Evolutionary conservation across 306 rosid genomes (phyloP).

Genomic region (Vachellia pachyceras): DNA sequence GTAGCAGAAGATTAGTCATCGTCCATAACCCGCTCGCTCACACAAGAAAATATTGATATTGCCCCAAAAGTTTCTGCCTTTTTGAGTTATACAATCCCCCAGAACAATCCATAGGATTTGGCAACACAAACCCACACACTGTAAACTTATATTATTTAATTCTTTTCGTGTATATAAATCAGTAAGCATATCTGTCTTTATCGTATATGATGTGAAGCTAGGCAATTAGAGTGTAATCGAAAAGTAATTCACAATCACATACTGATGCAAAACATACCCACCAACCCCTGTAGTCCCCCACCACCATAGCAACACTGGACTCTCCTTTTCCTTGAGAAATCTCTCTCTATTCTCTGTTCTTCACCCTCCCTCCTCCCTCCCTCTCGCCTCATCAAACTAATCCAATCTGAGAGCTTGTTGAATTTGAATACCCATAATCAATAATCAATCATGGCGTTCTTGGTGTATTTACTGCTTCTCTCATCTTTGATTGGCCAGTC

Average conservation of each 20-base stretch:
- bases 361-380: background rate
- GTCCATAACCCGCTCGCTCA: no score
- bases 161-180: background rate
- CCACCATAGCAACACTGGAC: slow-evolving; percentile 35
- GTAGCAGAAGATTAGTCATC: no score
- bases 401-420: slow-evolving; percentile 20
- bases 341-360: background rate
- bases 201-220: slow-evolving; percentile 9
- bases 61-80: slow-evolving; percentile 27
- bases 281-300: slow-evolving; percentile 45
- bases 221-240: slow-evolving; percentile 18
- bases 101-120: slow-evolving; percentile 18
- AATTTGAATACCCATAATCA: slow-evolving; percentile 36
- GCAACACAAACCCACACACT: background rate
- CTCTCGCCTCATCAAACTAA: background rate
- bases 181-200: background rate
- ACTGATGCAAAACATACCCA: slow-evolving; percentile 43
- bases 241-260: no score
- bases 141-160: background rate
- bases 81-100: slow-evolving; percentile 46
- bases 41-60: no score
- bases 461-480: slow-evolving; percentile 60
- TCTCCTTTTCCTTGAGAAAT: slow-evolving; percentile 36
- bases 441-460: slow-evolving; percentile 64
- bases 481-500: slow-evolving; percentile 66